phyloP scores from a whole-genome alignment of 176 grass and related monocot species.

The Saccharum officinarum region DNA sequence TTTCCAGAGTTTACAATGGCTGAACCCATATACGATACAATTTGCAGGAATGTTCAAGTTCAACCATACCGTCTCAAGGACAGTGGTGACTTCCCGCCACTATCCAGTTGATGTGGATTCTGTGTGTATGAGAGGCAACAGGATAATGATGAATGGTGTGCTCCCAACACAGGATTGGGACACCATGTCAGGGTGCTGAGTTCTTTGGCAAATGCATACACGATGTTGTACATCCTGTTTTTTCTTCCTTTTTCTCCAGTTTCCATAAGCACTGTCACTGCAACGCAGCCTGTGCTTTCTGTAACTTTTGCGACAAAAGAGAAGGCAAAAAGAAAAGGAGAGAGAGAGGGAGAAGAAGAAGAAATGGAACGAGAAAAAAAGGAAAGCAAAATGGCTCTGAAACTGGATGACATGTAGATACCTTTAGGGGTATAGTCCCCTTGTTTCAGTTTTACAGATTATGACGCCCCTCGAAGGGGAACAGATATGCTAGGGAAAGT shows the following conservation, averaged over 20 bases:
- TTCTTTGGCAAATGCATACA: background rate
- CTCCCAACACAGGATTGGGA: background rate
- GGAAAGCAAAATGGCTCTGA: background rate
- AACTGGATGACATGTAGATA: background rate
- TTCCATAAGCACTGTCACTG: background rate
- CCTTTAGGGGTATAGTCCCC: background rate
- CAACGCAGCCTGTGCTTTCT: background rate
- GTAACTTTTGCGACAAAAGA: background rate
- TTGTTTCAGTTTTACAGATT: background rate
- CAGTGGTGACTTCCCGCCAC: constrained; percentile 84
- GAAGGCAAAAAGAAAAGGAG: background rate
- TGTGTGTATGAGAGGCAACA: background rate
- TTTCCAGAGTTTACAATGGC: constrained; percentile 11
- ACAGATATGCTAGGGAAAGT: background rate
- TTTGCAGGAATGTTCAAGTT: constrained; percentile 57
- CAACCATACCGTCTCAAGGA: constrained; percentile 80
- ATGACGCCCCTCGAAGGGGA: background rate
- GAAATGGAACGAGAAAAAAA: background rate
- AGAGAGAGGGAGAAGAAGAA: background rate
- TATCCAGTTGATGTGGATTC: constrained; percentile 52
- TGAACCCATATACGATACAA: background rate
- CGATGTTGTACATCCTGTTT: constrained; percentile 22
- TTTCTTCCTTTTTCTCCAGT: constrained; percentile 13
- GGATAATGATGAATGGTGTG: constrained; percentile 22
- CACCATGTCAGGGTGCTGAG: background rate